These are phyloP conservation scores for Xylariaceae sp. DNA, from an alignment of 2,329 filamentous ascomycete species.

Conservation along the genomic window DNA sequence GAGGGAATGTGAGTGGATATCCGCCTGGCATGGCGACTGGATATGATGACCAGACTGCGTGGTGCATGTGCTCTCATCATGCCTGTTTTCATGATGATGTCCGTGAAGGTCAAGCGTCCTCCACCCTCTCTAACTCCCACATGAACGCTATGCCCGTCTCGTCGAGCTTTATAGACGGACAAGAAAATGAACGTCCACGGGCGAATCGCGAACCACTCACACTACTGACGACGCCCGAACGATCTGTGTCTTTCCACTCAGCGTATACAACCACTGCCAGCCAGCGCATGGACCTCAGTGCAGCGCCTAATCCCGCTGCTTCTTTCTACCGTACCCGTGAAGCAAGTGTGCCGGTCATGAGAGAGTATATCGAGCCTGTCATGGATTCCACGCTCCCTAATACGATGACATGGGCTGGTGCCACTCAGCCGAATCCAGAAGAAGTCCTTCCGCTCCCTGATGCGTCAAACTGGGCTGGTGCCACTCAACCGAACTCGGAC, in stretches of 20 bases:
- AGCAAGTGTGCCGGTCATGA: slow-evolving; percentile 23
- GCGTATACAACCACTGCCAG: slow-evolving; percentile 31
- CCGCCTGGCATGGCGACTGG: slow-evolving; percentile 26
- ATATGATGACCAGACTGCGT: slow-evolving; percentile 40
- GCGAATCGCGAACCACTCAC: slow-evolving; percentile 47
- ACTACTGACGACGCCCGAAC: slow-evolving; percentile 35
- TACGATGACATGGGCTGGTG: slow-evolving; percentile 48
- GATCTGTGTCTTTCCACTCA: slow-evolving; percentile 41
- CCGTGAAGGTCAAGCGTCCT: slow-evolving; percentile 26
- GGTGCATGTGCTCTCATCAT: slow-evolving; percentile 60
- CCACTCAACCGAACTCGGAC: too few species aligned
- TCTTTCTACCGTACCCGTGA: slow-evolving; percentile 35
- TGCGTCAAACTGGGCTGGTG: too few species aligned
- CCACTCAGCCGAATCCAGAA: slow-evolving; percentile 37
- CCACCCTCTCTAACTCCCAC: slow-evolving; percentile 16
- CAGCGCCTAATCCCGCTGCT: slow-evolving; percentile 30
- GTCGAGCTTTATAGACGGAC: slow-evolving; percentile 31
- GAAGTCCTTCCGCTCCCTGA: slow-evolving; percentile 21
- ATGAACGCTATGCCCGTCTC: slow-evolving; percentile 13
- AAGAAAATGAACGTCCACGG: slow-evolving; percentile 51
- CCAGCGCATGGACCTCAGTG: slow-evolving; percentile 40
- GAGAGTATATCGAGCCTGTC: slow-evolving; percentile 27
- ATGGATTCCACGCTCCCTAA: slow-evolving; percentile 48
- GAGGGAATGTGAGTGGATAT: slow-evolving; percentile 25
- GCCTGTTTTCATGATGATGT: slow-evolving; percentile 56